Base-by-base conservation (phyloP, 306 rosid genomes). In the Ziziphus jujuba region DNA sequence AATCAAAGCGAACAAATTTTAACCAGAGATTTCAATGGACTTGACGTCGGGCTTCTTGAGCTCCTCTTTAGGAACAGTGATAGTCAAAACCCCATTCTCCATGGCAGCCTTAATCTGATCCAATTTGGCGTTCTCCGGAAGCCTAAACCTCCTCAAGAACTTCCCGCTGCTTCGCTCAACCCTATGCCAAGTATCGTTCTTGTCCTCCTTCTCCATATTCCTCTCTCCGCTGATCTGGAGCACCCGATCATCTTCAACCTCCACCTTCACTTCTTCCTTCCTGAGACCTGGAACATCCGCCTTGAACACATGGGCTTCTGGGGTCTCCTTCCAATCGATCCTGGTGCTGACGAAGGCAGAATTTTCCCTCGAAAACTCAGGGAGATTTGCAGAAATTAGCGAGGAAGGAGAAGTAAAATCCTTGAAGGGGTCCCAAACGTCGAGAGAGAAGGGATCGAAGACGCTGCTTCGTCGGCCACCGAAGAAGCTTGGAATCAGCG, bases 81-180 rank as follows among this genome's bases (percentile, higher is more conserved):
- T 73, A 3, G 74, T 76, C 2, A 80, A 73, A 64, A 76, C 81
- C 21, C 85, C 76, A 20, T 72, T 72, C 66, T 81, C 85, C 76
- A 81, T 76, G 0, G 71, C n/a, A 0, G 77, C 85, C 47, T 69
- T 76, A 3, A 76, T 53, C 34, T 59, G 48, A 2, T 76, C 73
- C 52, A 76, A 15, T 52, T 69, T 72, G 0, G 62, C 67, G 9
- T 80, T 76, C 66, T 72, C 76, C 14, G 79, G 73, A 5, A 80
- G 73, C 79, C 78, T 40, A 38, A 80, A 80, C 59, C 72, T 67
- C 34, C 79, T 68, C 67, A 35, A 2, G 70, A 80, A 76, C 63
- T 58, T 76, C 2, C 79, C 81, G 76, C 66, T 67, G 53, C 79
- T 72, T 0, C 73, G 66, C 72, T 76, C 85, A 10, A 72, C 66